Conservation (phyloP, 1,284 basidiomycete genomes). For the Austropuccinia psidii region DNA sequence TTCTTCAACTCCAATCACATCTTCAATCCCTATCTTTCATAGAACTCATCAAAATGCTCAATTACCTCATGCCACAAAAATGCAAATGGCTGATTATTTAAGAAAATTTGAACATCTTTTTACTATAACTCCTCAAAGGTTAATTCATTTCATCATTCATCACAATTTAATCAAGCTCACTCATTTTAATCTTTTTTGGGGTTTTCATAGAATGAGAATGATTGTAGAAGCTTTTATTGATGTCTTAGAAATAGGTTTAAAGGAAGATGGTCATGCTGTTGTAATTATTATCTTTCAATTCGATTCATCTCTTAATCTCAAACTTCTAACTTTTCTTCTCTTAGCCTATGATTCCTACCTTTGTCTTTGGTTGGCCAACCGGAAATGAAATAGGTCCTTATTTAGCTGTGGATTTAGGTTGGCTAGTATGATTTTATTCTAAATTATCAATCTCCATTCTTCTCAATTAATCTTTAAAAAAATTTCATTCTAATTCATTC, state of each 20-base stretch:
- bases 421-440: not conserved
- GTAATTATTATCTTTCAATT: constrained; percentile 55
- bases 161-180: not conserved
- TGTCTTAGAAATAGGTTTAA: constrained; percentile 74
- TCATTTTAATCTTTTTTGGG: not conserved
- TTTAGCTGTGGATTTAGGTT: constrained; percentile 87
- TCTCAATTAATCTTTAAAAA: not conserved
- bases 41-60: constrained; percentile 34
- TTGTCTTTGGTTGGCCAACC: constrained; percentile 91
- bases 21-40: not conserved
- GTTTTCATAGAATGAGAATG: constrained; percentile 39
- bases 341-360: constrained; percentile 93
- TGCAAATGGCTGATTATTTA: constrained; percentile 42
- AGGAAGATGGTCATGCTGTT: constrained; percentile 76
- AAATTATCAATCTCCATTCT: not conserved
- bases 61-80: constrained; percentile 31
- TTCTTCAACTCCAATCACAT: not conserved
- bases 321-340: not conserved
- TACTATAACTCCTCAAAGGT: constrained; percentile 73
- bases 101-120: constrained; percentile 50
- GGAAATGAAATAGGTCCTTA: constrained; percentile 83
- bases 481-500: constrained; percentile 37
- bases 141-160: not conserved
- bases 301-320: not conserved
- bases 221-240: constrained; percentile 95